A percentile compares a stretch with the other conserved stretches of the same genome.
Evolutionary conservation across 768 basidiomycete genomes (phyloP).

Genomic region (Mycena venus): DNA sequence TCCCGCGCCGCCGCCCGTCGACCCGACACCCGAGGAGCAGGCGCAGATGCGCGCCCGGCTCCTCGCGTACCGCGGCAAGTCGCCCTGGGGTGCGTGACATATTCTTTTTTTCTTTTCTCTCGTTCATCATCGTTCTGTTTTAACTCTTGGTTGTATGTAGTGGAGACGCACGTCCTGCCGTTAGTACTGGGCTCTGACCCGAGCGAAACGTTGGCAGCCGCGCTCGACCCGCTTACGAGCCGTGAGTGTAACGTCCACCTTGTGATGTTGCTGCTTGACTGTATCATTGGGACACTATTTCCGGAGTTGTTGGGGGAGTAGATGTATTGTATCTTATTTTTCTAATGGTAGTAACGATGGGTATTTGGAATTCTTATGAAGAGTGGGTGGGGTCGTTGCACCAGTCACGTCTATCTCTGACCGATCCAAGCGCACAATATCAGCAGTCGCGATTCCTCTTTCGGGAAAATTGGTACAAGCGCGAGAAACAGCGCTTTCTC

Average conservation of each 20-base stretch:
- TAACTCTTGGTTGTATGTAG: constrained; percentile 2
- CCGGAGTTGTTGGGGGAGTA: constrained; percentile 70
- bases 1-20: constrained; percentile 78
- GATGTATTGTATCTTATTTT: neutral
- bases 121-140: neutral
- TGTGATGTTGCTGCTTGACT: constrained; percentile 79
- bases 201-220: constrained; percentile 60
- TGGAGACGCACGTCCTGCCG: constrained; percentile 58
- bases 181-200: constrained; percentile 70
- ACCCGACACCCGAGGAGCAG: constrained; percentile 86
- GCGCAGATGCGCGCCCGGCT: constrained; percentile 63
- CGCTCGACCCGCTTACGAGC: constrained; percentile 73
- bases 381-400: neutral
- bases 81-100: constrained; percentile 32
- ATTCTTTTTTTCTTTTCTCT: neutral
- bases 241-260: constrained; percentile 85
- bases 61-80: constrained; percentile 43
- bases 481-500: neutral
- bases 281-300: constrained; percentile 77
- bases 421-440: neutral
- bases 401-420: neutral
- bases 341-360: neutral
- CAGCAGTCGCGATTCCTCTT: neutral
- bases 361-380: too few species aligned
- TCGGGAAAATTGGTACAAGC: too few species aligned